A percentile compares a stretch with the other conserved stretches of the same genome.
Evolutionary conservation across 495 filamentous ascomycete genomes (phyloP).

Genomic region (Podospora appendiculata): DNA sequence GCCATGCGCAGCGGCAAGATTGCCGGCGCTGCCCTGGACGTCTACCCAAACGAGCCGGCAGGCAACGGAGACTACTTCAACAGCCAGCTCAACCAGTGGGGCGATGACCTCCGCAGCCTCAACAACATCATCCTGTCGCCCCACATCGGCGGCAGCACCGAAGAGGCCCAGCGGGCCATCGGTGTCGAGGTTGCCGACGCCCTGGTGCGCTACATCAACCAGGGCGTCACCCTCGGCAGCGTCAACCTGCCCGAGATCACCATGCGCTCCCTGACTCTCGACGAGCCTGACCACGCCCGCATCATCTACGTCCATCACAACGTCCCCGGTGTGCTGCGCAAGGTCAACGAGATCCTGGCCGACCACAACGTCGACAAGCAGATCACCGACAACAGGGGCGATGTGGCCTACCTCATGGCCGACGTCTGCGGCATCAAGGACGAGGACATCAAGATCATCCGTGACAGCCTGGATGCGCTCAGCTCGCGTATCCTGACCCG

Average conservation of each 20-base stretch:
- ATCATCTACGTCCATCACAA: slow-evolving; percentile 96
- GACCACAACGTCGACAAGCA: slow-evolving; percentile 99
- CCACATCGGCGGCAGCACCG: slow-evolving; percentile 95
- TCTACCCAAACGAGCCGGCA: slow-evolving; percentile 88
- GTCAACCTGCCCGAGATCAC: slow-evolving; percentile 95
- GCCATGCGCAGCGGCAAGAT: slow-evolving; percentile 83
- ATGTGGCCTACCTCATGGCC: slow-evolving; percentile 95
- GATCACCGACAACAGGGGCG: slow-evolving; percentile 89
- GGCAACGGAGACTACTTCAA: slow-evolving; percentile 95
- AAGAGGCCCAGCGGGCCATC: slow-evolving; percentile 95
- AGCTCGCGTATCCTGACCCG: slow-evolving; percentile 80
- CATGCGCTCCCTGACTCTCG: slow-evolving; percentile 77
- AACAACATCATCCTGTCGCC: slow-evolving; percentile 94
- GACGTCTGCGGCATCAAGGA: slow-evolving; percentile 83
- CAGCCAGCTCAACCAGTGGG: slow-evolving; percentile 75
- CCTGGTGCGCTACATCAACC: slow-evolving; percentile 86
- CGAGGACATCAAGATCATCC: slow-evolving; percentile 76
- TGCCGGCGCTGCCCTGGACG: slow-evolving; percentile 91
- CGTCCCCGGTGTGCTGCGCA: slow-evolving; percentile 85
- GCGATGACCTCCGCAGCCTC: slow-evolving; percentile 72
- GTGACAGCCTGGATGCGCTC: slow-evolving; percentile 71
- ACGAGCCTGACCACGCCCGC: slow-evolving; percentile 80
- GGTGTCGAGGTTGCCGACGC: slow-evolving; percentile 86
- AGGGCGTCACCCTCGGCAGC: slow-evolving; percentile 78
- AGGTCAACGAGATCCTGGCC: slow-evolving; percentile 86